phyloP scores from a whole-genome alignment of 148 eudicot species.

The Arctostaphylos glauca region DNA sequence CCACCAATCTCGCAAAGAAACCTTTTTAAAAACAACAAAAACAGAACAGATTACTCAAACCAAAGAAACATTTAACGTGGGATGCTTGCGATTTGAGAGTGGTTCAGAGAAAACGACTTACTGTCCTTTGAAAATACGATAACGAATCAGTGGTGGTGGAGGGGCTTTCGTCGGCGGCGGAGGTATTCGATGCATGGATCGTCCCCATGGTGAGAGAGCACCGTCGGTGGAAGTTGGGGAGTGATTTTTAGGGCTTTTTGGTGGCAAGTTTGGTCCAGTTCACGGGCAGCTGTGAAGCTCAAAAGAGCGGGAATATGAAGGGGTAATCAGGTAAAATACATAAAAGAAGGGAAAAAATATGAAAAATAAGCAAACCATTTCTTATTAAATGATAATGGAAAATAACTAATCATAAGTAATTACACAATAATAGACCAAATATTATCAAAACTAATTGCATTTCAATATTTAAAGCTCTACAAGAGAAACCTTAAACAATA shows the following conservation, averaged over 20 bases:
- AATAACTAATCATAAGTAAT: too few relatives aligned
- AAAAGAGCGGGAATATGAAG: neutral
- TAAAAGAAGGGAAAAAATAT: too few relatives aligned
- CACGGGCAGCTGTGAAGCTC: neutral
- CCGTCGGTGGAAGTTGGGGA: neutral
- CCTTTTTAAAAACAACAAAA: constrained; percentile 24
- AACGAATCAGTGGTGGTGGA: neutral
- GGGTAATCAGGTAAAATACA: neutral
- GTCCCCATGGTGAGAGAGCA: neutral
- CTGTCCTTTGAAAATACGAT: neutral
- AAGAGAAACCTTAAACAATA: too few relatives aligned
- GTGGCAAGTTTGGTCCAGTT: too few relatives aligned
- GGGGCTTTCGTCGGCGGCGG: neutral
- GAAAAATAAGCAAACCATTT: too few relatives aligned
- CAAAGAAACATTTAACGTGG: neutral
- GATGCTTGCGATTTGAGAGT: neutral
- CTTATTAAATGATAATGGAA: too few relatives aligned
- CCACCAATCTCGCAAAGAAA: constrained; percentile 54
- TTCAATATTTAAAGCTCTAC: too few relatives aligned
- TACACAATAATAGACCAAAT: too few relatives aligned
- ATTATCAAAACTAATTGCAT: too few relatives aligned
- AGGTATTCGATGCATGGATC: neutral
- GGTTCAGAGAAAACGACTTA: neutral
- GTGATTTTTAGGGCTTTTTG: neutral
- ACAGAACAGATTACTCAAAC: neutral